Evolutionary conservation across 163 green algal genomes (phyloP), one percentile per base, ranked within the genome.

Genomic region (Scenedesmus sp.): DNA sequence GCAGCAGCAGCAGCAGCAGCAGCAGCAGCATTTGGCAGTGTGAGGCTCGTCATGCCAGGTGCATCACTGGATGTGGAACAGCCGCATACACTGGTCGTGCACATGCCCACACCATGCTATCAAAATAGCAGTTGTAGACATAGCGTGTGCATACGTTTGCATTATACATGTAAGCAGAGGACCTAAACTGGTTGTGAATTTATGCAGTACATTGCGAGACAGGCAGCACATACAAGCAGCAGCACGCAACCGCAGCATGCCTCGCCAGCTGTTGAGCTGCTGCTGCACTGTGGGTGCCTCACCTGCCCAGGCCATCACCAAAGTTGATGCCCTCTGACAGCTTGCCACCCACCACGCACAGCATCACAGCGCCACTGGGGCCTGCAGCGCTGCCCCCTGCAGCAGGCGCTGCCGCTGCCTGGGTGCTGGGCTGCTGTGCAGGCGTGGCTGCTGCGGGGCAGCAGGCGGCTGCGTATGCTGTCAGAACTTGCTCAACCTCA

Each of bases 321-420:
- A 99, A 99, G 95, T 99, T 99, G 96, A 99, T 99, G 9, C 98
- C 98, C 91, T 99, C 98, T 2, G 96, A 97, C 92, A 99, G 96
- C 93, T 99, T 99, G n/a, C 95, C 98, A 5, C 98, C 98, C 55
- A 99, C 96, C 66, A 99, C 97, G 73, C 94, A 96, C 85, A 99
- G 94, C 93, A 99, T 91, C 60, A 99, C 82, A 2, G 97, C 97
- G 2, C 98, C 96, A 26, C 46, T 88, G 6, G 91, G 12, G 81
- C 52, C 52, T 10, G 84, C 82, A 46, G 62, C 84, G 13, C 55
- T 60, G 26, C n/a, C 60, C 76, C 7, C 86, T 20, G 87, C 85
- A 46, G 1, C 20, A 8, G 23, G 20, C 26, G 83, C 90, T 20
- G 77, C 82, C 56, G 46, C 66, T 55, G 66, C 13, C 18, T 52